Percentiles rank a stretch among this genome's conserved stretches.
phyloP scores from a whole-genome alignment of 306 rosid genomes.

The Gastrolobium villosum region DNA sequence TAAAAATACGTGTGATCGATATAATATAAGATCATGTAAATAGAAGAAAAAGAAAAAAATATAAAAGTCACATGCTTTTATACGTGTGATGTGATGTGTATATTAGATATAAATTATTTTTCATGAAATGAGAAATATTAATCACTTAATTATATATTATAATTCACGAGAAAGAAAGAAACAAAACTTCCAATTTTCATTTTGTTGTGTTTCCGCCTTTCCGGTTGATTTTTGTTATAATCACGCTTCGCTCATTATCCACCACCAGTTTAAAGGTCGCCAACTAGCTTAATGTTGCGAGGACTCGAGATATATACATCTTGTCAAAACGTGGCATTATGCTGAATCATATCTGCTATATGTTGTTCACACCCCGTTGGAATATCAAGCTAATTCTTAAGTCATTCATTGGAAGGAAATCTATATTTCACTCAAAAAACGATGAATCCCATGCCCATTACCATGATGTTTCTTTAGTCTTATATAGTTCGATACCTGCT shows the following conservation, averaged over 20 bases:
- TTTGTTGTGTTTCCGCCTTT: conserved; percentile 7
- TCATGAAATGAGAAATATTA: too few relatives aligned
- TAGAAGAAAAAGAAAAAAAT: too few relatives aligned
- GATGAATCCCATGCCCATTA: conserved; percentile 53
- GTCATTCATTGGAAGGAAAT: conserved; percentile 19
- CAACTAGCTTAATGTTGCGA: background rate
- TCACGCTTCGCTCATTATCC: conserved; percentile 43
- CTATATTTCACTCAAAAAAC: conserved; percentile 48
- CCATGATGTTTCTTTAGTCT: conserved; percentile 37
- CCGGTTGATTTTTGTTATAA: conserved; percentile 27
- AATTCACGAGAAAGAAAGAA: background rate
- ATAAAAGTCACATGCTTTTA: too few relatives aligned
- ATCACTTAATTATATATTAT: background rate
- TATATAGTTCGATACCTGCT: conserved; percentile 44
- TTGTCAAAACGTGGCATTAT: conserved; percentile 46
- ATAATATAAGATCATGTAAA: too few relatives aligned
- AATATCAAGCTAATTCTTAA: conserved; percentile 31
- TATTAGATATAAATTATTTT: too few relatives aligned
- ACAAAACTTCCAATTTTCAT: background rate
- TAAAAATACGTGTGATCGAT: too few relatives aligned
- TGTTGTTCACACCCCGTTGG: conserved; percentile 26
- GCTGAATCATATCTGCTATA: conserved; percentile 21
- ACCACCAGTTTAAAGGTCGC: conserved; percentile 51
- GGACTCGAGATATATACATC: background rate
- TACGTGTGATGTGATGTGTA: too few relatives aligned